Base-by-base conservation (phyloP, 1,139 yeast genomes). In the Trichomonascaceae sp. region DNA sequence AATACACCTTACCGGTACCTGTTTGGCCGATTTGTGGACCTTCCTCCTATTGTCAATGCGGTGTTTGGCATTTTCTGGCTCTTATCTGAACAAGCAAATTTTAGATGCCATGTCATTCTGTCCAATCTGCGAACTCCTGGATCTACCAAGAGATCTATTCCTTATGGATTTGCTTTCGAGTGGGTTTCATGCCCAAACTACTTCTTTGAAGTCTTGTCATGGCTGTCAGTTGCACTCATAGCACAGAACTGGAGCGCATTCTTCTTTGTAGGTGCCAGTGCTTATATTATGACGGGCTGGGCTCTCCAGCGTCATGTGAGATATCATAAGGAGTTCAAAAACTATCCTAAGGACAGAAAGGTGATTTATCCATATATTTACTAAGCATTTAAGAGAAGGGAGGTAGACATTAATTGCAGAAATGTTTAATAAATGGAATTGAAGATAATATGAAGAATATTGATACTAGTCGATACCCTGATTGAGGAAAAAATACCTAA, bases 251-350 rank as follows among this genome's bases (percentile, higher is more conserved):
- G 93, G 82, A 78, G 91, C 36, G 79, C 91, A 27, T 77, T 84
- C 68, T 63, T 87, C 20, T 93, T 93, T 74, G 74, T 84, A 53
- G 62, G 76, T 38, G 87, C 88, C 50, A 86, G 95, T 45, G 75
- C 88, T 19, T 80, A 72, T 45, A 96, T 93, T 67, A 90, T 86
- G 95, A 81, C 77, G 73, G 63, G 77, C 53, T 86, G 95, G 95
- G 93, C 93, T 30, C 74, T 82, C 57, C 81, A 83, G 73, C 85
- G 84, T 70, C 90, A 86, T 71, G 73, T 72, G 66, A 76, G 85
- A 59, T 86, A 85, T 70, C 75, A 76, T 69, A 79, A 77, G 65
- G 85, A 84, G 53, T 87, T 87, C 72, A 90, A 91, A 27, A 84
- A 83, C 64, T 87, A 87, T 70, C 91, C 90, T 67, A 82, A 80